phyloP scores from a whole-genome alignment of 2,329 filamentous ascomycete genomes.

The Trichoderma asperellum region DNA sequence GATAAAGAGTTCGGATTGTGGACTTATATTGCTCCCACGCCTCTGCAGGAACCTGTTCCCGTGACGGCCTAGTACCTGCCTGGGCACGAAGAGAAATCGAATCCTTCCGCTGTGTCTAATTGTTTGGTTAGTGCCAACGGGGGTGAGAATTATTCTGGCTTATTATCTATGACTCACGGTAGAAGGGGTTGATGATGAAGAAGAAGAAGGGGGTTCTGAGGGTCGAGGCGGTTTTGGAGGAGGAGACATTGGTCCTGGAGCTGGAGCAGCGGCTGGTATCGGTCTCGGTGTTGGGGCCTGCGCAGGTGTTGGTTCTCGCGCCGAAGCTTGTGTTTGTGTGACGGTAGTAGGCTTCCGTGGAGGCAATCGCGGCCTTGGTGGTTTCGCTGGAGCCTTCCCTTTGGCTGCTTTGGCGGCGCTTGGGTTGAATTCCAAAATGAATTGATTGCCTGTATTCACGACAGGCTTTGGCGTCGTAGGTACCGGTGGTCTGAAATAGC shows the following conservation, averaged over 20 bases:
- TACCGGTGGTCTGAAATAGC: conserved; percentile 46
- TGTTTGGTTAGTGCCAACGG: conserved; percentile 6
- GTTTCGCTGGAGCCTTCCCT: conserved; percentile 43
- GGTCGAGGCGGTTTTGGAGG: conserved; percentile 38
- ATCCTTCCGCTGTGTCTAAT: conserved; percentile 37
- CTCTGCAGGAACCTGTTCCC: conserved; percentile 51
- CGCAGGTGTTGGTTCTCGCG: conserved; percentile 28
- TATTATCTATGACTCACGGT: conserved; percentile 33
- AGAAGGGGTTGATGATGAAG: conserved; percentile 36
- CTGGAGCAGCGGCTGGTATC: conserved; percentile 24
- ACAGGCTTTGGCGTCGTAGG: conserved; percentile 47
- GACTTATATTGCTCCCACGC: conserved; percentile 54
- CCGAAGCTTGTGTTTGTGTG: conserved; percentile 33
- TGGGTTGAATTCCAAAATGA: conserved; percentile 45
- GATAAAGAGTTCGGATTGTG: conserved; percentile 51
- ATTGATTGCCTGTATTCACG: conserved; percentile 42
- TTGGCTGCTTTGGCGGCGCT: conserved; percentile 38
- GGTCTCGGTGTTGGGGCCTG: conserved; percentile 28
- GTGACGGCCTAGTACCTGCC: conserved; percentile 43
- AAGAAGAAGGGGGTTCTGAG: conserved; percentile 33
- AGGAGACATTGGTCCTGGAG: conserved; percentile 25
- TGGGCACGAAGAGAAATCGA: conserved; percentile 40
- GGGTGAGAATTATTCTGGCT: not conserved
- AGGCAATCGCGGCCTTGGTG: conserved; percentile 38
- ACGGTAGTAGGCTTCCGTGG: conserved; percentile 26